A percentile compares a stretch with the other conserved stretches of the same genome.
These are phyloP conservation scores for Leucocoprinus birnbaumii DNA, from an alignment of 768 basidiomycete genomes.

Conservation along the genomic window DNA sequence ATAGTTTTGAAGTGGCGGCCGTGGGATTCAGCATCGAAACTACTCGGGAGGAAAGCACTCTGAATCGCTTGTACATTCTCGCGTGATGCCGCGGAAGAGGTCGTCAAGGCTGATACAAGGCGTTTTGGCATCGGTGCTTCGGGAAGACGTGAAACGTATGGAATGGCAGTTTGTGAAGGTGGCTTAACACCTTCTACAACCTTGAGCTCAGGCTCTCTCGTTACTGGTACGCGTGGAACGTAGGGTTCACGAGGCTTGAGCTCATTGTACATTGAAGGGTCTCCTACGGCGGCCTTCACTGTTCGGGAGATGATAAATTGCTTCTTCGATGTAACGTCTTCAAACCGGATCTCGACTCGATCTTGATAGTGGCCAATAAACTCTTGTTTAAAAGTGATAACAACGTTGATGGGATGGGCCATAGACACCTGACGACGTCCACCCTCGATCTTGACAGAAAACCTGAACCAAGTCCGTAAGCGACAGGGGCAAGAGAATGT, in stretches of 20 bases:
- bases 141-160: conserved; percentile 40
- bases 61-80: conserved; percentile 29
- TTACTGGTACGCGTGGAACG: conserved; percentile 30
- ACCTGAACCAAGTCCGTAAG: no score
- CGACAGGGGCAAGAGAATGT: no score
- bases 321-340: conserved; percentile 38
- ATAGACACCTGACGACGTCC: conserved; percentile 19
- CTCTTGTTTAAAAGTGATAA: conserved; percentile 29
- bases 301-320: conserved; percentile 47
- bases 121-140: conserved; percentile 29
- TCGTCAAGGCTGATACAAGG: conserved; percentile 26
- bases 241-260: conserved; percentile 48
- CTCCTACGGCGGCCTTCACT: conserved; percentile 43
- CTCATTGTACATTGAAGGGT: conserved; percentile 37
- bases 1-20: conserved; percentile 46
- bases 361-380: conserved; percentile 51
- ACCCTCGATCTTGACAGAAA: conserved; percentile 19
- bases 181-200: conserved; percentile 44
- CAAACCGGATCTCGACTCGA: conserved; percentile 49
- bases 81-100: conserved; percentile 21
- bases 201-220: conserved; percentile 27
- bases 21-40: conserved; percentile 37
- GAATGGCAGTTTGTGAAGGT: conserved; percentile 36
- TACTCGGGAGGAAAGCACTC: conserved; percentile 34
- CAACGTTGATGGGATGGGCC: conserved; percentile 22